Percentiles rank a stretch among this genome's conserved stretches.
Conservation (phyloP, 78 protist genomes). For the Dictyostelium intermedium region DNA sequence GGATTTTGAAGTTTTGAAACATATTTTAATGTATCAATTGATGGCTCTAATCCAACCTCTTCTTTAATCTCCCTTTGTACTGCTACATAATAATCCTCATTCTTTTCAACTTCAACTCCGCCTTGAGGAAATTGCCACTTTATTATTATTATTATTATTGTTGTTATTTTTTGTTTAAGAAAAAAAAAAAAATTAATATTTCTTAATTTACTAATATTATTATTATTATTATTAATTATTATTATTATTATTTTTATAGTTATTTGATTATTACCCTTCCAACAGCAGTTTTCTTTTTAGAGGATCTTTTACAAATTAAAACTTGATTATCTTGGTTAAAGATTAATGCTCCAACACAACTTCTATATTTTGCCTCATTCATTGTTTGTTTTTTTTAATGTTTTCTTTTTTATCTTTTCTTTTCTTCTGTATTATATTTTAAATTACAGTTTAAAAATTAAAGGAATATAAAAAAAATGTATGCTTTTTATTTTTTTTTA, state of each 20-base stretch:
- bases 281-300: constrained; percentile 32
- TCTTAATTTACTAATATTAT: too few relatives aligned
- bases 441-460: background rate
- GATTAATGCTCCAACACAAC: constrained; percentile 53
- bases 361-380: constrained; percentile 23
- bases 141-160: too few relatives aligned
- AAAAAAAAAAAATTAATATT: background rate
- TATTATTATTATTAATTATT: too few relatives aligned
- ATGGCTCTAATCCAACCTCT: constrained; percentile 36
- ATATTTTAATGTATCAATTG: constrained; percentile 16
- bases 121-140: constrained; percentile 70
- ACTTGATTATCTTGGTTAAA: constrained; percentile 43
- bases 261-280: background rate
- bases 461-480: background rate
- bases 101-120: constrained; percentile 31
- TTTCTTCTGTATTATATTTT: too few relatives aligned
- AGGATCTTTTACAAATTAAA: constrained; percentile 38
- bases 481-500: too few relatives aligned
- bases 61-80: constrained; percentile 61
- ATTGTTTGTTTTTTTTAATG: background rate
- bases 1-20: background rate
- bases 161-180: background rate
- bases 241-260: too few relatives aligned
- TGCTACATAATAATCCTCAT: constrained; percentile 47
- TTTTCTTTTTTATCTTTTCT: background rate